Conservation (phyloP, 371 early-diverging fungal species). For the Cladochytrium tenue region DNA sequence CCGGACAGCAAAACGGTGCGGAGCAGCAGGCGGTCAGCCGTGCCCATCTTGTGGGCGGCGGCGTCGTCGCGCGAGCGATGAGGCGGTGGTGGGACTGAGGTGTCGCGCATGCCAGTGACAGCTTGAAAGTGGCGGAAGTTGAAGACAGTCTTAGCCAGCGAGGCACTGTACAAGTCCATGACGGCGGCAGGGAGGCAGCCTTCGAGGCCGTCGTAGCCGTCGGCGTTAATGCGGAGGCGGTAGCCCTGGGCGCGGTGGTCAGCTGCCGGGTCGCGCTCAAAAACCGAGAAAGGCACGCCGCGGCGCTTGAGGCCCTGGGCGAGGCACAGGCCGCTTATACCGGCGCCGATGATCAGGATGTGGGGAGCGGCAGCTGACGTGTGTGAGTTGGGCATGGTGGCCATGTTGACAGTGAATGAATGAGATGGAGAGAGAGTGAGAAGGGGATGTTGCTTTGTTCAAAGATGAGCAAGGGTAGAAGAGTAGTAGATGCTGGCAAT, state of each 20-base stretch:
- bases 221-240: slow-evolving; percentile 5
- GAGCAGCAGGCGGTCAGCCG: slow-evolving; percentile 1
- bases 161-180: not conserved
- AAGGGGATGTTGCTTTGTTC: too few species aligned
- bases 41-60: not conserved
- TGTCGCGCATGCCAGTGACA: not conserved
- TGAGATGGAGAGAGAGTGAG: not conserved
- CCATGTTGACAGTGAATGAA: not conserved
- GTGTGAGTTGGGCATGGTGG: not conserved
- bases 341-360: slow-evolving; percentile 21
- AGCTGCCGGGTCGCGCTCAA: slow-evolving; percentile 33
- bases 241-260: slow-evolving; percentile 30
- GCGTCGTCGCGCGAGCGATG: not conserved
- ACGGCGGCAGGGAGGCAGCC: not conserved
- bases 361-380: not conserved
- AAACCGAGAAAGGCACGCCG: slow-evolving; percentile 33
- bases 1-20: slow-evolving; percentile 8
- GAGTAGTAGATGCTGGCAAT: not conserved
- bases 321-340: slow-evolving; percentile 30
- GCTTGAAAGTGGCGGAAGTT: not conserved
- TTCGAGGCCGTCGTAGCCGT: not conserved
- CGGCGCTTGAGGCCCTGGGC: slow-evolving; percentile 38
- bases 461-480: not conserved
- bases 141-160: not conserved
- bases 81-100: not conserved